Evolutionary conservation across 2,329 filamentous ascomycete species (phyloP).

Genomic region (Nothophaeocryptopus gaeumannii): DNA sequence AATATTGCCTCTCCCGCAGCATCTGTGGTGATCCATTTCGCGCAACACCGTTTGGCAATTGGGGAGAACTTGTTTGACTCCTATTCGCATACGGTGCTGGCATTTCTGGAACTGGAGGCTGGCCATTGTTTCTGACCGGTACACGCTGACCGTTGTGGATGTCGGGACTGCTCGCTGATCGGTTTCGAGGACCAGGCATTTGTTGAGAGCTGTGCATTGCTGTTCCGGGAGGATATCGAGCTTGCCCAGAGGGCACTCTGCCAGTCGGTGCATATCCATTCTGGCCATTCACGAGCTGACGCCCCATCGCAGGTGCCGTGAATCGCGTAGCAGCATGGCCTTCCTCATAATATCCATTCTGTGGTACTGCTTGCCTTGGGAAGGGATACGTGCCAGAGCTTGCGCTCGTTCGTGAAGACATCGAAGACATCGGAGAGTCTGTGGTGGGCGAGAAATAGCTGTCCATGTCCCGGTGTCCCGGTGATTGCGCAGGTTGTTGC

Average conservation of each 20-base stretch:
- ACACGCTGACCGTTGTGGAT: slow-evolving; percentile 69
- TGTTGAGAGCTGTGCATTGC: slow-evolving; percentile 56
- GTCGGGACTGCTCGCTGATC: slow-evolving; percentile 93
- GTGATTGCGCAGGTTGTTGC: slow-evolving; percentile 52
- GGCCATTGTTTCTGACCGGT: slow-evolving; percentile 56
- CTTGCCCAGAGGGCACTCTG: slow-evolving; percentile 48
- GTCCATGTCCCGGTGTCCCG: slow-evolving; percentile 60
- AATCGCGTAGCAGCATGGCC: slow-evolving; percentile 66
- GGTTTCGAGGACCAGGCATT: slow-evolving; percentile 58
- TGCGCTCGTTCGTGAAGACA: slow-evolving; percentile 64
- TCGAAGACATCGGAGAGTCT: slow-evolving; percentile 73
- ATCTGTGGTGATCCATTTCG: slow-evolving; percentile 66
- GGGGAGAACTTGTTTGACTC: slow-evolving; percentile 79
- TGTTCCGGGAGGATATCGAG: slow-evolving; percentile 63
- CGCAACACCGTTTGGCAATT: slow-evolving; percentile 56
- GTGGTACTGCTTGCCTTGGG: slow-evolving; percentile 67
- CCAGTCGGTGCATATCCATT: slow-evolving; percentile 63
- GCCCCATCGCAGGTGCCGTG: slow-evolving; percentile 81
- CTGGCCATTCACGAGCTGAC: slow-evolving; percentile 63
- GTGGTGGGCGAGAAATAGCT: slow-evolving; percentile 91
- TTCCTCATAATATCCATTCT: slow-evolving; percentile 64
- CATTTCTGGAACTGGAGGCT: slow-evolving; percentile 35
- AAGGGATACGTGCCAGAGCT: slow-evolving; percentile 73
- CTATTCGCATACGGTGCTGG: slow-evolving; percentile 51
- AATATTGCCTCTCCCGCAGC: slow-evolving; percentile 56